Percentiles rank a stretch among this genome's conserved stretches.
Conservation (phyloP, 73 alveolate genomes). For the Uronychia setigera region DNA sequence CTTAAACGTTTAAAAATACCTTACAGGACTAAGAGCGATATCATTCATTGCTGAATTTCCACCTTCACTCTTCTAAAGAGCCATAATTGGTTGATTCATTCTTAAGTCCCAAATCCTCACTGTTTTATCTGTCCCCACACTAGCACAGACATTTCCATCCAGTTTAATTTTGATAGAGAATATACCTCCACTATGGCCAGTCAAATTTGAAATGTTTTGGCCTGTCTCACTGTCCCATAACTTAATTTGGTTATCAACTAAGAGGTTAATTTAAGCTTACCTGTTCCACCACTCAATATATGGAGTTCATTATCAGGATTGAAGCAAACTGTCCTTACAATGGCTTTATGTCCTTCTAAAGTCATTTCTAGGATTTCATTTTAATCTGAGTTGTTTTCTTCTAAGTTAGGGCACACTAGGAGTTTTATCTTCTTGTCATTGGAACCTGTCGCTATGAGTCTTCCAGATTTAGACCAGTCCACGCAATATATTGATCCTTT, state of each 20-base stretch:
- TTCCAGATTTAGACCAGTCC: constrained; percentile 93
- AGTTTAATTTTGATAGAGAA: constrained; percentile 85
- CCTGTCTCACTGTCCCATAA: constrained; percentile 98
- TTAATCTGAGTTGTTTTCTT: constrained; percentile 66
- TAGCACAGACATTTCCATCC: constrained; percentile 90
- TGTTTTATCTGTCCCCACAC: constrained; percentile 95
- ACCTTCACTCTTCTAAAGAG: constrained; percentile 53
- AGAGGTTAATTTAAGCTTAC: not conserved
- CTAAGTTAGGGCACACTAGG: constrained; percentile 77
- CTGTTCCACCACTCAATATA: constrained; percentile 85
- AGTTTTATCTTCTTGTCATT: constrained; percentile 88
- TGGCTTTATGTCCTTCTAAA: constrained; percentile 94
- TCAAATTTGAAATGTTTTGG: constrained; percentile 71
- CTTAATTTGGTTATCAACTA: constrained; percentile 83
- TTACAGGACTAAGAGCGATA: constrained; percentile 47
- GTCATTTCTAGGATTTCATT: constrained; percentile 76
- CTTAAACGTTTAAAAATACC: not conserved
- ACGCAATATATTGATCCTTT: constrained; percentile 95
- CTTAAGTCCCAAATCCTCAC: constrained; percentile 96
- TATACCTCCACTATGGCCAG: constrained; percentile 90
- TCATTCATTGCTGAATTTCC: constrained; percentile 85
- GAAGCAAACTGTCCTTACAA: constrained; percentile 95
- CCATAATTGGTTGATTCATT: constrained; percentile 60
- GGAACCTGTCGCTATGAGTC: constrained; percentile 96
- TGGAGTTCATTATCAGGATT: constrained; percentile 88